Percentiles rank a stretch among this genome's conserved stretches.
phyloP scores from a whole-genome alignment of 352 stramenopile genomes.

The Lagenidium giganteum region DNA sequence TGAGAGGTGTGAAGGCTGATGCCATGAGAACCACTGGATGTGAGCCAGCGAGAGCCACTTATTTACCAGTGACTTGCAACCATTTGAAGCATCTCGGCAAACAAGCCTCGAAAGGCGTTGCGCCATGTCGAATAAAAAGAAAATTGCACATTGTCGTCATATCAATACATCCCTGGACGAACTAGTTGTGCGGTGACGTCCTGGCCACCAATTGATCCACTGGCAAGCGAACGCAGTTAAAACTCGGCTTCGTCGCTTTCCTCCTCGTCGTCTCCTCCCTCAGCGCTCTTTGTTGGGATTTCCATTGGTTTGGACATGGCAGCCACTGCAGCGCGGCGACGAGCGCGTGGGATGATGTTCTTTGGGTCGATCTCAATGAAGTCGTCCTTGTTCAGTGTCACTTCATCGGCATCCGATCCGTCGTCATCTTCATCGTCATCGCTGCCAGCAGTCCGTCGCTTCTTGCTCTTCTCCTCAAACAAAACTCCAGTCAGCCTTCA shows the following conservation, averaged over 20 bases:
- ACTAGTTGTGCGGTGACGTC: no score
- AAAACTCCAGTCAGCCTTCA: not conserved
- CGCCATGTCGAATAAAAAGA: no score
- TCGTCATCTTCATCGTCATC: slow-evolving; percentile 60
- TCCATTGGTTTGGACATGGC: slow-evolving; percentile 65
- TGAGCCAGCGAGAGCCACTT: no score
- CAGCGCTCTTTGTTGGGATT: slow-evolving; percentile 25
- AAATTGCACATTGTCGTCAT: no score
- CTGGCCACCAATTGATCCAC: no score
- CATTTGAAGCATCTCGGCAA: no score
- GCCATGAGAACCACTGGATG: no score
- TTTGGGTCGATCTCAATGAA: slow-evolving; percentile 78
- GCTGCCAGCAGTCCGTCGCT: slow-evolving; percentile 42
- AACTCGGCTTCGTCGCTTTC: slow-evolving; percentile 85
- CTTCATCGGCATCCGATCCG: slow-evolving; percentile 63
- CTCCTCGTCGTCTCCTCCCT: slow-evolving; percentile 58
- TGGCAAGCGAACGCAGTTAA: no score
- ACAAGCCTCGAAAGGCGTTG: no score
- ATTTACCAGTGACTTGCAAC: no score
- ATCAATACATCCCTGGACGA: no score
- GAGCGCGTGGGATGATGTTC: slow-evolving; percentile 81
- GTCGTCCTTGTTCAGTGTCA: slow-evolving; percentile 86
- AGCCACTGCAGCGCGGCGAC: slow-evolving; percentile 63
- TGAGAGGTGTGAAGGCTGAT: no score
- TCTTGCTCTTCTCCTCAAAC: slow-evolving; percentile 35